Conservation (phyloP, 1,284 basidiomycete genomes). For the Uromyces viciae-fabae region DNA sequence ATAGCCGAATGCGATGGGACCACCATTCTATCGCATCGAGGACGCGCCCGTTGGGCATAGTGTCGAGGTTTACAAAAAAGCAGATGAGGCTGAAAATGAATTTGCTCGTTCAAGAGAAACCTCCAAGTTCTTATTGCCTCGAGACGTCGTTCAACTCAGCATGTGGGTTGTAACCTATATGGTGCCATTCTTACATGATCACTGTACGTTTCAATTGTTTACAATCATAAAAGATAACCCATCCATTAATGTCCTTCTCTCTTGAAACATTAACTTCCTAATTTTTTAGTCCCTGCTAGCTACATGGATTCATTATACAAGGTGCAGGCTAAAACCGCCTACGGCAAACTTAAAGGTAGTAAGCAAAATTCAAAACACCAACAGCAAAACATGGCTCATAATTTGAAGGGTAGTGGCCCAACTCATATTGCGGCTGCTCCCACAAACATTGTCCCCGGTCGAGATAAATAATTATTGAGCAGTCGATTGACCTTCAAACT, state of each 20-base stretch:
- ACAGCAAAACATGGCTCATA: background rate
- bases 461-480: conserved; percentile 9
- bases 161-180: conserved; percentile 22
- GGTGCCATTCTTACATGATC: conserved; percentile 37
- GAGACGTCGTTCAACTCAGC: conserved; percentile 32
- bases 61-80: conserved; percentile 30
- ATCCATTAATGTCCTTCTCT: background rate
- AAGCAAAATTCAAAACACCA: conserved; percentile 2
- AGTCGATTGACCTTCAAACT: background rate
- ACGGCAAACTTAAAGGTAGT: background rate
- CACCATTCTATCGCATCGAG: conserved; percentile 23
- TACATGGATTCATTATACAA: conserved; percentile 42
- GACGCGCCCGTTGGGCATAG: conserved; percentile 24
- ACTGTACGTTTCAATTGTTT: conserved; percentile 16
- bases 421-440: background rate
- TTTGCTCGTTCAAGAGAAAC: conserved; percentile 21
- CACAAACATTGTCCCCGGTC: background rate
- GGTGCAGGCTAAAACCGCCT: conserved; percentile 26
- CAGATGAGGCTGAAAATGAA: conserved; percentile 28
- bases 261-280: too few species aligned
- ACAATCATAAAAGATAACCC: background rate
- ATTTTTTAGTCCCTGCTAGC: conserved; percentile 31
- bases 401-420: conserved; percentile 5
- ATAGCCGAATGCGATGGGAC: background rate
- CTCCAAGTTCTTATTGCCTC: conserved; percentile 17